Evolutionary conservation across 805 yeast species (phyloP), one percentile per base, ranked within the genome.

Genomic region (Lipomyces yamadae): DNA sequence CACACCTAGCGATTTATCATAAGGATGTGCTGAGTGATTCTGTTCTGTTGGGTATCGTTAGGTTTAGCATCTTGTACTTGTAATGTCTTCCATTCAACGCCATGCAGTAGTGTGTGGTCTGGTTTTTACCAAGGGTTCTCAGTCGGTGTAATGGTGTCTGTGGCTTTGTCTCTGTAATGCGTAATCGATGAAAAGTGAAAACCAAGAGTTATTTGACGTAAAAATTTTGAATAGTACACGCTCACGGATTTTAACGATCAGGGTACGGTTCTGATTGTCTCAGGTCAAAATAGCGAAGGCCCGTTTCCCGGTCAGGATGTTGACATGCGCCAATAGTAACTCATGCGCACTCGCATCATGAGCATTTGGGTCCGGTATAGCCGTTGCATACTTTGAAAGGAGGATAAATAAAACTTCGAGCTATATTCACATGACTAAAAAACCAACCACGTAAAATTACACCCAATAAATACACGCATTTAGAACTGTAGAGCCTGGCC

Each of bases 401-500:
- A 11, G 13, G 15, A 15, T 52, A 24, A 3, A 24, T 6, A 52
- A 18, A 52, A 29, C 13, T 52, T 52, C n/a, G 34, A 32, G 34
- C 55, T 52, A 29, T 52, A 52, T 52, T 52, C 55, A 52, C 55
- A 52, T 52, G 55, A 42, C 48, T 42, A 52, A n/a, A 52, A 18
- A 52, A 52, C 55, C 24, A 52, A 52, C n/a, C 55, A 42, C 33
- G 34, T 52, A 52, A 52, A 52, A 52, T 52, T 52, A 52, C 55
- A 52, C 55, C 60, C 18, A 63, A 34, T 33, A 32, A 24, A 13
- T 18, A 24, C 37, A 35, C 54, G 37, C 54, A 54, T 62, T 62
- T 90, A 95, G 86, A 95, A 95, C 88, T 95, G 99, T 85, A 95
- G 89, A 84, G 99, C 99, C 86, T 92, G 97, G 85, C 99, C 99